Base-by-base conservation (phyloP, 371 early-diverging fungal species). In the Mucor velutinosus region DNA sequence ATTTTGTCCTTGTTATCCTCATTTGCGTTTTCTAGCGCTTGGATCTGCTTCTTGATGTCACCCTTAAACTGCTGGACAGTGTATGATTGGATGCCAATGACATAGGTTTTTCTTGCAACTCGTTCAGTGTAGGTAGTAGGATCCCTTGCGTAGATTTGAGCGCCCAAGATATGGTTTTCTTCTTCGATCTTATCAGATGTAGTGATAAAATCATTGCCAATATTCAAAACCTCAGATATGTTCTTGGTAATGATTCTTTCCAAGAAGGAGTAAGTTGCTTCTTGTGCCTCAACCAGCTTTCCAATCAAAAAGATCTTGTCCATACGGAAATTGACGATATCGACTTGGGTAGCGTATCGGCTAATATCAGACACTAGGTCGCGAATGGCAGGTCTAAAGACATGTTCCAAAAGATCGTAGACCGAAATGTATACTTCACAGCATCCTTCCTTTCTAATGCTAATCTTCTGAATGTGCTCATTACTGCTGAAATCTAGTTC, bases 241-340 rank as follows among this genome's bases (percentile, higher is more conserved):
- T 53, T 51, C 12, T 43, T 60, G 32, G 49, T 21, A 19, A 66
- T n/a, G 3, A 66, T 30, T 11, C 37, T 30, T 4, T 60, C 30
- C 41, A 66, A 25, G 17, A 66, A 66, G 0, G 47, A 21, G 32
- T 66, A 60, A 14, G 60, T 51, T 25, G 32, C 39, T 6, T 41
- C 0, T 12, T 17, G 25, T 21, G 67, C 53, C 21, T 60, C 61
- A 5, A 66, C 15, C 3, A 60, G 23, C 1, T 30, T 53, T 30
- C 61, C 67, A 27, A 60, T 23, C 29, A 66, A 53, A 39, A 60
- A 66, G n/a, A 66, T 66, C n/a, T 60, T 60, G 5, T 66, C 61
- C 8, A 66, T n/a, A 23, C 55, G 37, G 17, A 55, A 60, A 21
- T 49, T 37, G 6, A 17, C 30, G 30, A 66, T 55, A 12, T 32